Conservation (phyloP, 352 stramenopile species). For the Globisporangium echinulatum region DNA sequence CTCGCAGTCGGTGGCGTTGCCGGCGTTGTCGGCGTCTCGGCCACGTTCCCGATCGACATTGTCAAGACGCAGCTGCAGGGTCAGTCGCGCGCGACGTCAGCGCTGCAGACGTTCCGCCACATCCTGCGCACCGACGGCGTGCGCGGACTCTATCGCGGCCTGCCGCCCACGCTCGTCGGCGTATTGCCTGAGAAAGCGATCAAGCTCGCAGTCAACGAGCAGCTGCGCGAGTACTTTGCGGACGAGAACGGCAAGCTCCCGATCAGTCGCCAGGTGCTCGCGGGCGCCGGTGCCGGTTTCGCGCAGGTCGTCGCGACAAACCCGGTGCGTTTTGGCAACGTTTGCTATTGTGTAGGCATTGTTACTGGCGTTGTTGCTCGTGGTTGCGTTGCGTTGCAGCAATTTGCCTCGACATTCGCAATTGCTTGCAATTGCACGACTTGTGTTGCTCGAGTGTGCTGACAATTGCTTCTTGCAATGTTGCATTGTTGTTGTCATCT, state of each 20-base stretch:
- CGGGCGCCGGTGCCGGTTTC: slow-evolving; percentile 65
- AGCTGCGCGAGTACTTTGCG: slow-evolving; percentile 68
- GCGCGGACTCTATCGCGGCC: slow-evolving; percentile 64
- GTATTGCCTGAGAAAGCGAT: slow-evolving; percentile 88
- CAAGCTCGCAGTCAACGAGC: slow-evolving; percentile 90
- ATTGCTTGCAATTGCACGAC: too few species aligned
- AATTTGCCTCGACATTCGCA: too few species aligned
- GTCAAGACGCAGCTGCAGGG: slow-evolving; percentile 92
- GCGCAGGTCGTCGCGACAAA: slow-evolving; percentile 86
- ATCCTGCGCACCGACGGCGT: slow-evolving; percentile 69
- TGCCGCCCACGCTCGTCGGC: slow-evolving; percentile 74
- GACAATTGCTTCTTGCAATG: slow-evolving; percentile 4
- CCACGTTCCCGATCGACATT: slow-evolving; percentile 91
- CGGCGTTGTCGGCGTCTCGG: slow-evolving; percentile 72
- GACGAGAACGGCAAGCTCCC: slow-evolving; percentile 60
- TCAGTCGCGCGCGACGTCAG: slow-evolving; percentile 40
- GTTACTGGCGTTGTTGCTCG: slow-evolving; percentile 3
- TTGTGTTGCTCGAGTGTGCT: background rate
- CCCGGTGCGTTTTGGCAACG: slow-evolving; percentile 30
- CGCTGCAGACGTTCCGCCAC: slow-evolving; percentile 60
- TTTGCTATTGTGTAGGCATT: background rate
- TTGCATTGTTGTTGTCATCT: slow-evolving; percentile 4
- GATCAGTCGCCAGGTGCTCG: slow-evolving; percentile 53
- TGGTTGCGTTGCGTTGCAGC: slow-evolving; percentile 1
- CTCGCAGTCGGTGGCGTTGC: slow-evolving; percentile 82